These are phyloP conservation scores for Platanus orientalis DNA, from an alignment of 164 flowering plant genomes.

Conservation along the genomic window DNA sequence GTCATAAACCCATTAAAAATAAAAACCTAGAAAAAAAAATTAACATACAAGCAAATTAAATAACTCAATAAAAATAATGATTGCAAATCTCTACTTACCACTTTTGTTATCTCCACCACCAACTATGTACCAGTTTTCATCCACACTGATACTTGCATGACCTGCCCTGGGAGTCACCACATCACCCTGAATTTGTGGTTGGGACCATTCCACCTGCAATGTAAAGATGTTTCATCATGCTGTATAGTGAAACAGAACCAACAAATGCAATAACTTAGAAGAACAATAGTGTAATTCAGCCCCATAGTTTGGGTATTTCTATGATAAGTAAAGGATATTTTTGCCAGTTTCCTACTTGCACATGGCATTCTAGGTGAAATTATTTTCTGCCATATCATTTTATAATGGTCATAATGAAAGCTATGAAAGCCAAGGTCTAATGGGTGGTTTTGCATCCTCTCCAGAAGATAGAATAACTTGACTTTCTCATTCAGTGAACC, in stretches of 20 bases:
- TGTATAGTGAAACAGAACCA: not conserved
- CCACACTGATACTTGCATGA: slow-evolving; percentile 72
- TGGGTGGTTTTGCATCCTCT: not conserved
- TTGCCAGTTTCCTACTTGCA: not conserved
- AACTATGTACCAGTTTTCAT: slow-evolving; percentile 75
- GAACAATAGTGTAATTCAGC: not conserved
- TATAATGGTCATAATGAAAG: not conserved
- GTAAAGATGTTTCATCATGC: slow-evolving; percentile 3
- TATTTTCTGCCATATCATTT: not conserved
- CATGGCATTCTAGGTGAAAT: too few relatives aligned
- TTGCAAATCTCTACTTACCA: slow-evolving; percentile 42
- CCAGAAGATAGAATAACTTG: too few relatives aligned
- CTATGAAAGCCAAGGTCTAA: not conserved
- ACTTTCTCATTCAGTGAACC: too few relatives aligned
- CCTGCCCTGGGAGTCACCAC: slow-evolving; percentile 80
- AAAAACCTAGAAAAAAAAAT: not conserved
- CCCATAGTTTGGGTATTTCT: not conserved
- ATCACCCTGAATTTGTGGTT: slow-evolving; percentile 78
- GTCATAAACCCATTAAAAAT: not conserved
- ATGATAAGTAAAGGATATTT: not conserved
- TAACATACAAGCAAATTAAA: slow-evolving; percentile 1
- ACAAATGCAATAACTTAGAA: slow-evolving; percentile 4
- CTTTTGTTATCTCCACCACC: slow-evolving; percentile 95
- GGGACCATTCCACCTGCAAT: slow-evolving; percentile 95
- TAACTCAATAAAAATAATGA: not conserved